phyloP scores from a whole-genome alignment of 768 basidiomycete species.

The Tulasnella sp. region DNA sequence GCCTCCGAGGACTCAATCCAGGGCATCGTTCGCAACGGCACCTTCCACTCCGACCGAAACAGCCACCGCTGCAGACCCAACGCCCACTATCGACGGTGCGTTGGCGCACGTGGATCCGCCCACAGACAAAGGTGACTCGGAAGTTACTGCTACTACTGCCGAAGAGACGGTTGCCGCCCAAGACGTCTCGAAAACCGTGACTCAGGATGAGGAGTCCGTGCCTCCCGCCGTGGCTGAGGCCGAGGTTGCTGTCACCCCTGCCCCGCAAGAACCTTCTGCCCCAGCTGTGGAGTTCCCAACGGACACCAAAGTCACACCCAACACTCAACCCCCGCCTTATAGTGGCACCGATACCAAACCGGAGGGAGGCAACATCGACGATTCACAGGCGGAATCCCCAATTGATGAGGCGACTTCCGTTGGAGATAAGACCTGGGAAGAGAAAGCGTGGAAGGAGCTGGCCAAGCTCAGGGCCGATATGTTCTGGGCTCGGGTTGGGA shows the following conservation, averaged over 20 bases:
- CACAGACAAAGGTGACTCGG: neutral
- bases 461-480: constrained; percentile 65
- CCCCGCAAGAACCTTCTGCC: neutral
- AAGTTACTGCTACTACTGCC: neutral
- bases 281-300: neutral
- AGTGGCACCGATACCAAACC: neutral
- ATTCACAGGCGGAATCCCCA: neutral
- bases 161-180: neutral
- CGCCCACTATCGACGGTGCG: neutral
- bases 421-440: constrained; percentile 71
- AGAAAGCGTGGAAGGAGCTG: constrained; percentile 74
- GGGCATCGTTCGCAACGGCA: neutral
- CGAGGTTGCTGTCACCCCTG: no score
- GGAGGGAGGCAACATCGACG: neutral
- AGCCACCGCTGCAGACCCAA: neutral
- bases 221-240: neutral
- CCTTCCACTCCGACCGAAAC: no score
- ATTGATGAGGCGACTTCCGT: constrained; percentile 28
- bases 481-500: constrained; percentile 78
- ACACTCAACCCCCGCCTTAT: neutral
- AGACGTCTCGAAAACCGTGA: neutral
- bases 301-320: neutral
- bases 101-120: neutral
- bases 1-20: neutral
- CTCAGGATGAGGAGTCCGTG: neutral